Conservation (phyloP, 2,329 filamentous ascomycete genomes). For the Fonsecaea nubica region DNA sequence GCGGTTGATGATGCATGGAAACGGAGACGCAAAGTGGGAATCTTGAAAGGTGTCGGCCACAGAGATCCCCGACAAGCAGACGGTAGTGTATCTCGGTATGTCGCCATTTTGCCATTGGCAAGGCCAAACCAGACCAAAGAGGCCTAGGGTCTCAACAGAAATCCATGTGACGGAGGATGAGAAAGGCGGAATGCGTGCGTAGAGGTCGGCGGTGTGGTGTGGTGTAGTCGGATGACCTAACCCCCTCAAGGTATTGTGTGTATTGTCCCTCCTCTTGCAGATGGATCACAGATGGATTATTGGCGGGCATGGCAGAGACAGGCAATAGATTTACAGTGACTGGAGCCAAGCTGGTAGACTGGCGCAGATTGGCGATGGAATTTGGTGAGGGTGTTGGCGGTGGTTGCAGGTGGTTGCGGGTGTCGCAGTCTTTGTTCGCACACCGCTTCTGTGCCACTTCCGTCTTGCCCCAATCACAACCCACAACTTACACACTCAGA, state of each 20-base stretch:
- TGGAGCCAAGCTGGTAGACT: not conserved
- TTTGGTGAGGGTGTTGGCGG: not conserved
- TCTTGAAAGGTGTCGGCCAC: not conserved
- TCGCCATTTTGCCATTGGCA: not conserved
- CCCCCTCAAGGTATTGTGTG: not conserved
- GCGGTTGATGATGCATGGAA: constrained; percentile 2
- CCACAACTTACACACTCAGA: not conserved
- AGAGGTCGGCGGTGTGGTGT: constrained; percentile 5
- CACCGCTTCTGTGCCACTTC: not conserved
- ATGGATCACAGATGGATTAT: not conserved
- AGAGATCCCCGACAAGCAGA: not conserved
- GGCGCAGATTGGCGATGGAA: not conserved
- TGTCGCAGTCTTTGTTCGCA: not conserved
- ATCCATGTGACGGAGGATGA: constrained; percentile 11
- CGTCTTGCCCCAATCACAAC: not conserved
- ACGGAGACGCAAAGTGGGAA: not conserved
- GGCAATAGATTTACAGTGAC: not conserved
- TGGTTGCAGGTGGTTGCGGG: not conserved
- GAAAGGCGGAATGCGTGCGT: not conserved
- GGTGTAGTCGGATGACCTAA: constrained; percentile 2
- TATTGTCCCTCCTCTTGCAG: not conserved
- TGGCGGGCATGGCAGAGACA: constrained; percentile 2
- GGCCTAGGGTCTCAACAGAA: not conserved
- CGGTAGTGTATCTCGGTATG: not conserved
- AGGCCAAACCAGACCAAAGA: not conserved